These are phyloP conservation scores for Xylaria telfairii DNA, from an alignment of 495 filamentous ascomycete species.

Conservation along the genomic window DNA sequence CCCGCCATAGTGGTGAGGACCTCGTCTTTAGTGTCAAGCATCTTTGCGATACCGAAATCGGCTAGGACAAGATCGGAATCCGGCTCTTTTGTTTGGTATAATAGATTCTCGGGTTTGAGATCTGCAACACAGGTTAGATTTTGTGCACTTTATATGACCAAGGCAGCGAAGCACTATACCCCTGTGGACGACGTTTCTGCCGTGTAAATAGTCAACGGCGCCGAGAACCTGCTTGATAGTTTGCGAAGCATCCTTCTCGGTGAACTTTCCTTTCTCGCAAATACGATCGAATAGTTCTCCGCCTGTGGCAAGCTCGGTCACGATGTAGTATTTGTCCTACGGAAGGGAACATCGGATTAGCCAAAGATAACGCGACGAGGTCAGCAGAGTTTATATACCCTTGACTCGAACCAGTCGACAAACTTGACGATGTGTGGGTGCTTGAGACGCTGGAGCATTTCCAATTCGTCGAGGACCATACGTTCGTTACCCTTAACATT, in stretches of 20 bases:
- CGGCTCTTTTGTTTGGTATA: slow-evolving; percentile 81
- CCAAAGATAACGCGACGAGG: background rate
- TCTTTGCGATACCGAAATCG: slow-evolving; percentile 99
- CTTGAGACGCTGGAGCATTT: slow-evolving; percentile 85
- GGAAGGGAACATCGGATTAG: slow-evolving; percentile 23
- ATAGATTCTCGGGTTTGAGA: slow-evolving; percentile 96
- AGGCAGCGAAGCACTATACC: slow-evolving; percentile 56
- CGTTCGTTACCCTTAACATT: slow-evolving; percentile 97
- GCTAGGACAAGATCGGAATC: slow-evolving; percentile 90
- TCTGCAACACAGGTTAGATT: slow-evolving; percentile 58
- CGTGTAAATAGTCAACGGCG: slow-evolving; percentile 93
- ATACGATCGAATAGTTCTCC: slow-evolving; percentile 98
- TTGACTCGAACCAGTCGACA: slow-evolving; percentile 99
- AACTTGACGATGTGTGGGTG: slow-evolving; percentile 98
- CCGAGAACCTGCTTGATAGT: slow-evolving; percentile 95
- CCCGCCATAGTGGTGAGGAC: slow-evolving; percentile 98
- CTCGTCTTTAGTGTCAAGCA: slow-evolving; percentile 87
- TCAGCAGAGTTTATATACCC: slow-evolving; percentile 53
- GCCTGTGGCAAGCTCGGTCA: slow-evolving; percentile 94
- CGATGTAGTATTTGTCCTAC: slow-evolving; percentile 99
- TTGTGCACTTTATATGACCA: background rate
- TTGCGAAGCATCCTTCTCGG: slow-evolving; percentile 96
- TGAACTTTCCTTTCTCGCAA: slow-evolving; percentile 98
- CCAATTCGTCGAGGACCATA: slow-evolving; percentile 98
- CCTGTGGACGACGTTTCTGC: slow-evolving; percentile 95